Base-by-base conservation (phyloP, 1,284 basidiomycete genomes). In the Ganoderma sinense region DNA sequence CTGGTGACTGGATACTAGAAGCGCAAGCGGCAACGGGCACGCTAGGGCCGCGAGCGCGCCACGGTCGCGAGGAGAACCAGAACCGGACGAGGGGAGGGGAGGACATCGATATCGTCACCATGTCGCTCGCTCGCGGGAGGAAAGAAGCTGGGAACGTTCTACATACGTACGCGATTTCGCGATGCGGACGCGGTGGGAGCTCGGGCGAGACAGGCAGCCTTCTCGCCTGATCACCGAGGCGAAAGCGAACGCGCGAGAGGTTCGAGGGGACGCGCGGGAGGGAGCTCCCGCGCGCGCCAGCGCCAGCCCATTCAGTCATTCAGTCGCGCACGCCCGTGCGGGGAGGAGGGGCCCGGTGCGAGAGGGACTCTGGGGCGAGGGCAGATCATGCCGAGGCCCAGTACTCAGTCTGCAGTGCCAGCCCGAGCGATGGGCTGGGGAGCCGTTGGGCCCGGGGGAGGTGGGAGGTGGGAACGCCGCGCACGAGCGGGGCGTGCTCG, bases 381-480 rank as follows among this genome's bases (percentile, higher is more conserved):
- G 56, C 33, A 59, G 56, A 39, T 59, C 33, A 39, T 18, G 56
- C 56, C 56, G 56, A 39, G 56, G 16, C 56, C 36, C 56, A 16
- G 6, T n/a, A n/a, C n/a, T n/a, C n/a, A n/a, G n/a, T n/a, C n/a
- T n/a, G n/a, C n/a, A n/a, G n/a, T n/a, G n/a, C n/a, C n/a, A 36
- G 36, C 36, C 36, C 36, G 36, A 36, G 36, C 36, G 36, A 8
- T 36, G 36, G 36, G 36, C 36, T 36, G 36, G 36, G 10, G 36
- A 36, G 36, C 36, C 36, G n/a, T n/a, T n/a, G n/a, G n/a, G n/a
- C n/a, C n/a, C n/a, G n/a, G 36, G 36, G 36, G 36, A 36, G 36
- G 36, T 6, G 2, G 10, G 36, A 36, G 20, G 43, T 45, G 26
- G 51, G 26, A 55, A 55, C 13, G 26, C 51, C 11, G 26, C n/a